Conservation (phyloP, 768 basidiomycete species). For the Termitomyces sp. region DNA sequence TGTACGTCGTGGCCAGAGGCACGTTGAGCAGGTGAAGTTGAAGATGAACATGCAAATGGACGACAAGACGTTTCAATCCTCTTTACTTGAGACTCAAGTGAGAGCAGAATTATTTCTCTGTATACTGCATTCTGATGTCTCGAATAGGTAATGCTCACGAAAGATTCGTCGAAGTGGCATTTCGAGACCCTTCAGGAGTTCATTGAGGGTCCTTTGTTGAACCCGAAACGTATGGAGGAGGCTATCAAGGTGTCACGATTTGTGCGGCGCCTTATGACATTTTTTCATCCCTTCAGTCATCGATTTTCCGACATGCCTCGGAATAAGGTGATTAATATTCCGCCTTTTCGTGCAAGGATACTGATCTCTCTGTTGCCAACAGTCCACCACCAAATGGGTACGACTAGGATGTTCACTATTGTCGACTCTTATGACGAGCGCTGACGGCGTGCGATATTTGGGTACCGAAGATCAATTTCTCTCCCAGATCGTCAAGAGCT, state of each 20-base stretch:
- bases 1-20: constrained; percentile 81
- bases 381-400: constrained; percentile 86
- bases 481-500: constrained; percentile 77
- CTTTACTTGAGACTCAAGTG: constrained; percentile 85
- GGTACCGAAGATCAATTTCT: constrained; percentile 81
- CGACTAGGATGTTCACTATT: constrained; percentile 79
- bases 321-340: constrained; percentile 45
- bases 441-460: constrained; percentile 83
- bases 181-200: constrained; percentile 86
- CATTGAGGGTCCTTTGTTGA: constrained; percentile 88
- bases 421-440: constrained; percentile 75
- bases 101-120: constrained; percentile 6
- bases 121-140: not conserved
- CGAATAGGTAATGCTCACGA: constrained; percentile 74
- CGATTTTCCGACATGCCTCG: constrained; percentile 82
- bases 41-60: constrained; percentile 95
- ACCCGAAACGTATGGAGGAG: constrained; percentile 91
- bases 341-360: not conserved
- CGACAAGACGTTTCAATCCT: constrained; percentile 84
- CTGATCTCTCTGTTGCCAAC: not conserved
- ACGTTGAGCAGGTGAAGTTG: constrained; percentile 86
- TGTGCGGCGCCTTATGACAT: constrained; percentile 85
- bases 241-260: constrained; percentile 89
- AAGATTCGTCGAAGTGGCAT: constrained; percentile 91
- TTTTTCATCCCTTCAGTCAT: constrained; percentile 88